A percentile compares a stretch with the other conserved stretches of the same genome.
Evolutionary conservation across 2,329 filamentous ascomycete species (phyloP).

Genomic region (Leptographium radiaticola): DNA sequence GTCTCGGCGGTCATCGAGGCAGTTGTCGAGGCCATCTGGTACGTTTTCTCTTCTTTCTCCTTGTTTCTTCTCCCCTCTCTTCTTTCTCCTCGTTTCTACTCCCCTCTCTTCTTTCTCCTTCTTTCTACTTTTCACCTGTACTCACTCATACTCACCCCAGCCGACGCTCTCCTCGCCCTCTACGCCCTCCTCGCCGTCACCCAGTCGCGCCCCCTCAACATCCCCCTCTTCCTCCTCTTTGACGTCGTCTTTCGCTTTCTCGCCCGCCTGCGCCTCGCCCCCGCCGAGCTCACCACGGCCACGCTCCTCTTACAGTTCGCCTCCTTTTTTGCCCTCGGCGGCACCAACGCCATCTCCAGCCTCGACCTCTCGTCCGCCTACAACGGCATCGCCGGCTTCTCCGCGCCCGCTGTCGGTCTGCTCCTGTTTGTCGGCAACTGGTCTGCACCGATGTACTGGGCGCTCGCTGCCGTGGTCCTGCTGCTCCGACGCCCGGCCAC

Average conservation of each 20-base stretch:
- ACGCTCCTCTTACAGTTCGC: constrained; percentile 66
- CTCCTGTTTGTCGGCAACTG: constrained; percentile 85
- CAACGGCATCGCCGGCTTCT: constrained; percentile 78
- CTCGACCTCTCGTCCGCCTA: constrained; percentile 90
- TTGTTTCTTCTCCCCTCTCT: too few species aligned
- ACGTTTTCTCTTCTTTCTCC: neutral
- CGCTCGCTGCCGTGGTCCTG: constrained; percentile 48
- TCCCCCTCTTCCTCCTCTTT: constrained; percentile 72
- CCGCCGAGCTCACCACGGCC: constrained; percentile 51
- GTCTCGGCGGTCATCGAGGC: neutral
- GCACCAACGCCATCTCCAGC: constrained; percentile 90
- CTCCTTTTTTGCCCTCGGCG: constrained; percentile 82
- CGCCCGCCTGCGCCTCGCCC: constrained; percentile 25
- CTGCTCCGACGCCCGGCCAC: constrained; percentile 18
- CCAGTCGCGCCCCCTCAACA: constrained; percentile 73
- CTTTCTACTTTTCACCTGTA: too few species aligned
- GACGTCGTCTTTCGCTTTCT: constrained; percentile 42
- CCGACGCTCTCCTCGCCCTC: constrained; percentile 50
- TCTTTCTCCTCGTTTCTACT: neutral
- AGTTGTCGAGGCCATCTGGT: neutral
- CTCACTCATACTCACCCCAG: neutral
- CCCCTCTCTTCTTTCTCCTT: neutral
- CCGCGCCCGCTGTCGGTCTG: constrained; percentile 63
- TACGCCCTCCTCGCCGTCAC: constrained; percentile 71
- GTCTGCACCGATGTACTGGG: constrained; percentile 84